A percentile compares a stretch with the other conserved stretches of the same genome.
These are phyloP conservation scores for Penicillium freii DNA, from an alignment of 2,329 filamentous ascomycete genomes.

Conservation along the genomic window DNA sequence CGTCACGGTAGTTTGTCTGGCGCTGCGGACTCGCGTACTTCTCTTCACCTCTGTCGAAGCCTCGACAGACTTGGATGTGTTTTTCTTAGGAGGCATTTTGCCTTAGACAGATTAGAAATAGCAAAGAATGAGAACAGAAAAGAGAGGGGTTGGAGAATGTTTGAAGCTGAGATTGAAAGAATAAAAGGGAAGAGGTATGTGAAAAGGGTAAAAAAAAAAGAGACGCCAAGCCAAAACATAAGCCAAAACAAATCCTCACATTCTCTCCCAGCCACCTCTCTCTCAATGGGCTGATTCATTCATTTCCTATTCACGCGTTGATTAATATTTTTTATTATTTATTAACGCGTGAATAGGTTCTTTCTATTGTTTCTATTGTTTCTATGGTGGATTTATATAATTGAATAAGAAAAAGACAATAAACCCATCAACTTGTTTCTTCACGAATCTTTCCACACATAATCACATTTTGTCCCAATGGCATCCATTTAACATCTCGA, in stretches of 20 bases:
- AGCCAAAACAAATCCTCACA: conserved; percentile 23
- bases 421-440: background rate
- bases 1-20: background rate
- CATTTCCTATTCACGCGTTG: background rate
- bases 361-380: background rate
- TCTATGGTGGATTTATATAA: background rate
- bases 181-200: conserved; percentile 5
- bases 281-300: background rate
- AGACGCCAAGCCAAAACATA: conserved; percentile 12
- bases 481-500: conserved; percentile 67
- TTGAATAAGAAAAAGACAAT: background rate
- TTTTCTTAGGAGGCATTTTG: conserved; percentile 34
- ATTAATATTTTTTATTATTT: too few species aligned
- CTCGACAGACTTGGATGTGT: conserved; percentile 22
- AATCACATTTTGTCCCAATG: conserved; percentile 78
- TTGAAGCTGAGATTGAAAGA: conserved; percentile 1
- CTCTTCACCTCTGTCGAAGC: conserved; percentile 4
- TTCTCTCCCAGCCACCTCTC: conserved; percentile 12
- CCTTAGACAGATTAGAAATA: conserved; percentile 9
- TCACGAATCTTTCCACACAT: conserved; percentile 64
- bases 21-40: background rate
- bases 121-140: conserved; percentile 4
- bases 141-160: conserved; percentile 3
- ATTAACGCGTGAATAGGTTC: background rate
- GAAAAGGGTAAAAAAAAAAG: conserved; percentile 9